Evolutionary conservation across 495 filamentous ascomycete genomes (phyloP), one percentile per base, ranked within the genome.

Genomic region (Lentithecium fluviatile): DNA sequence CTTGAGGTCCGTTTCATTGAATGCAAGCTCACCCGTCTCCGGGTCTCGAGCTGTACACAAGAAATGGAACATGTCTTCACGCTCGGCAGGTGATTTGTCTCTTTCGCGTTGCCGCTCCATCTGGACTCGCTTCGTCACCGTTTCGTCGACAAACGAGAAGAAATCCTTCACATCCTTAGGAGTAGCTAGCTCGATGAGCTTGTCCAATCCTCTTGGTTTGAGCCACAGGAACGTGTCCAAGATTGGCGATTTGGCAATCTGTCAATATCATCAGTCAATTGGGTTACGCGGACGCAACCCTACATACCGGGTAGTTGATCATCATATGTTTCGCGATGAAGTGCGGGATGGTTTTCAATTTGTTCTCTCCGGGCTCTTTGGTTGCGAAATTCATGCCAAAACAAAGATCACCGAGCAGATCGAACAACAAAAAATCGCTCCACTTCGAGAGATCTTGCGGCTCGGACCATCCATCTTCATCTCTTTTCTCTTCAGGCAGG

Each of bases 351-450:
- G 70, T 56, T 7, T 67, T 57, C 52, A 49, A 50, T 7, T 36
- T 29, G 34, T 50, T 62, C 12, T 52, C 26, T 5, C 52, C 60
- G 1, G 49, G 48, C 45, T 67, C 59, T 48, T 67, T 66, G 23
- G 45, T 66, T 15, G 49, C 76, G 70, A 88, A 88, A 11, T 81
- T 76, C 67, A 86, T 85, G 11, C 84, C 85, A 67, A 89, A 90
- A 58, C 78, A 79, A 2, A 90, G 65, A 32, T 88, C 83, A 3
- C 86, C 86, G 67, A 90, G 81, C 13, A 88, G 80, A 64, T 91
- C 88, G 75, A 88, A 89, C 49, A 80, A 78, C 11, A 86, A 77
- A 69, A 80, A 87, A 68, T 82, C 84, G 49, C 76, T 78, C 80
- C 82, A 87, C 56, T 81, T 74, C 0, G 82, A 73, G 73, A 87